Evolutionary conservation across 306 rosid genomes (phyloP).

Genomic region (Canavalia ensiformis): DNA sequence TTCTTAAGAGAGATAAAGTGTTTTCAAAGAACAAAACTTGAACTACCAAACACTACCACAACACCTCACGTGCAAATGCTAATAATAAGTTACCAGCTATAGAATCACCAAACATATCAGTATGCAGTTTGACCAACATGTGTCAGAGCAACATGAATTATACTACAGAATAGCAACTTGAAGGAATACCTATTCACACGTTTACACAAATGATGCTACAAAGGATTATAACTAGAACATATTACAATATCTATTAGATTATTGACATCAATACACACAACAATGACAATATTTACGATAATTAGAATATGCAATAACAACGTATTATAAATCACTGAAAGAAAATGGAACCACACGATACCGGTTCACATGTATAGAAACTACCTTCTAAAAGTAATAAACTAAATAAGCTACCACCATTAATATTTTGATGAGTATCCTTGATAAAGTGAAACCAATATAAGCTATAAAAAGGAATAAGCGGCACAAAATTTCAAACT

Average conservation of each 20-base stretch:
- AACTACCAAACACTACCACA: background rate
- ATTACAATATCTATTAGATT: background rate
- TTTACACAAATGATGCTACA: background rate
- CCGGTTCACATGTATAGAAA: background rate
- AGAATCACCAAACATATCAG: background rate
- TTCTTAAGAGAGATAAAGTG: slow-evolving; percentile 1
- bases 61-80: slow-evolving; percentile 1
- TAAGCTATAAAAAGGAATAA: slow-evolving; percentile 16
- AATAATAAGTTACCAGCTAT: background rate
- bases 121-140: slow-evolving; percentile 3
- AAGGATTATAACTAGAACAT: slow-evolving; percentile 5
- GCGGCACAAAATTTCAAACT: background rate
- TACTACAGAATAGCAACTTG: background rate
- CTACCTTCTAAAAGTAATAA: slow-evolving; percentile 22
- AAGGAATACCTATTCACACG: background rate
- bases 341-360: slow-evolving; percentile 28
- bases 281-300: slow-evolving; percentile 2
- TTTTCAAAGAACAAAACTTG: background rate
- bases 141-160: background rate
- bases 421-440: slow-evolving; percentile 11
- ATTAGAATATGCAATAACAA: background rate
- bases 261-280: slow-evolving; percentile 27
- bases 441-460: slow-evolving; percentile 30
- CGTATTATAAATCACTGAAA: slow-evolving; percentile 2
- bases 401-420: slow-evolving; percentile 24